These are phyloP conservation scores for Massariosphaeria phaeospora DNA, from an alignment of 495 filamentous ascomycete genomes.

Conservation along the genomic window DNA sequence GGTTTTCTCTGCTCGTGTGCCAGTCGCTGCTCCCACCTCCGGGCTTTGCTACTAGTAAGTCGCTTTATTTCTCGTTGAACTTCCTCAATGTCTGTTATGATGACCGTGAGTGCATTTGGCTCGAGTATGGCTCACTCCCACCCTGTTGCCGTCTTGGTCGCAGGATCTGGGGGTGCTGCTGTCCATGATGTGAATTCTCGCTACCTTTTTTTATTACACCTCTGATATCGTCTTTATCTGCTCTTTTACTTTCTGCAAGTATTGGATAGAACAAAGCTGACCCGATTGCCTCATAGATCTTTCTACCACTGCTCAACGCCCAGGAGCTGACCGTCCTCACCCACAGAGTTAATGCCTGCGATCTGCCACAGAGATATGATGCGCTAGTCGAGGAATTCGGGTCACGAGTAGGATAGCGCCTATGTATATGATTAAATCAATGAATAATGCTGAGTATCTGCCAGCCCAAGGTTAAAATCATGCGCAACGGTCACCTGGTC, in stretches of 20 bases:
- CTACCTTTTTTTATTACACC: slow-evolving; percentile 78
- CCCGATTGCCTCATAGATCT: slow-evolving; percentile 9
- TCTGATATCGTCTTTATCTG: slow-evolving; percentile 56
- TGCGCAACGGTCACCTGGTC: slow-evolving; percentile 88
- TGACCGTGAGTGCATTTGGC: slow-evolving; percentile 99
- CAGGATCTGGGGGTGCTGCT: slow-evolving; percentile 34
- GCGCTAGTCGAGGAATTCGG: slow-evolving; percentile 70
- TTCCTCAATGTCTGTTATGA: slow-evolving; percentile 59
- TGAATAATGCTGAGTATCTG: slow-evolving; percentile 52
- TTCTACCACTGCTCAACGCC: neutral
- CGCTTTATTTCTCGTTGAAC: slow-evolving; percentile 20
- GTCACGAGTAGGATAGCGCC: slow-evolving; percentile 54
- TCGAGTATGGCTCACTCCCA: slow-evolving; percentile 69
- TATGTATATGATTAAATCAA: slow-evolving; percentile 34
- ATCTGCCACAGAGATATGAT: slow-evolving; percentile 78
- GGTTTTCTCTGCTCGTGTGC: slow-evolving; percentile 32
- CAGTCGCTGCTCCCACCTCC: neutral
- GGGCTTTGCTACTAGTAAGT: slow-evolving; percentile 7
- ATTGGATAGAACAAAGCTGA: slow-evolving; percentile 21
- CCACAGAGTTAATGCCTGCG: slow-evolving; percentile 87
- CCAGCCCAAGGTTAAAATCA: slow-evolving; percentile 70
- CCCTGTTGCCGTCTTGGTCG: slow-evolving; percentile 51
- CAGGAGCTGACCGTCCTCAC: slow-evolving; percentile 14
- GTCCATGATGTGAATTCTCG: slow-evolving; percentile 96
- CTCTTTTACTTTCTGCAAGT: neutral